Evolutionary conservation across 306 rosid species (phyloP), one percentile per base, ranked within the genome.

Genomic region (Erythrophleum fordii): DNA sequence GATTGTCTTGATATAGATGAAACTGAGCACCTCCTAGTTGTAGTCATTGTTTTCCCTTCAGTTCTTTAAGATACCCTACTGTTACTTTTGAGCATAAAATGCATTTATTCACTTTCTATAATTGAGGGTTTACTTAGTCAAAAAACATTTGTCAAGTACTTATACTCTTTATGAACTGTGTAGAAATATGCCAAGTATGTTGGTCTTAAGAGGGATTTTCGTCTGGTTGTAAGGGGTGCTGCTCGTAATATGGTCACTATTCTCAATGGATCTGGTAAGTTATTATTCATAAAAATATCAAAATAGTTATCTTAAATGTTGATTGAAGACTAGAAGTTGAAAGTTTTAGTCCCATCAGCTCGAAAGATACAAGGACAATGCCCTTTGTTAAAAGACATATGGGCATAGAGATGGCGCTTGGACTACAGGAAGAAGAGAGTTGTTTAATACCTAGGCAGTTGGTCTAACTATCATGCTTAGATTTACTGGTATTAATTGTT

Each of bases 141-240:
- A 37, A 11, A 26, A 14, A 26, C 8, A 37, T 45, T 18, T 72
- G 46, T 4, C 77, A 53, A 67, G 55, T 23, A 8, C 73, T 81
- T 80, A 76, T 80, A 68, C 17, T 80, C 72, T 85, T 72, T 52
- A 14, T 88, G 69, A 56, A 26, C 46, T 82, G 41, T 91, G 87
- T 86, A 95, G 99, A 89, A 89, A 91, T 95, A 93, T 89, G 97
- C 98, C 79, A 90, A 95, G 84, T 72, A 90, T 35, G 98, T 95
- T 86, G 99, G 99, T 80, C 85, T 89, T 84, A 95, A 93, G 94
- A 90, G 99, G 91, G 97, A 93, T 87, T 93, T 95, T 83, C 99
- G 99, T 82, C 94, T 95, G 78, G 99, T 90, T 70, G 99, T 95
- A 45, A 91, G 99, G 83, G 99, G 99, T 77, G 94, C 97, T 75